These are phyloP conservation scores for Phellinidium pouzarii DNA, from an alignment of 1,284 basidiomycete species.

Conservation along the genomic window DNA sequence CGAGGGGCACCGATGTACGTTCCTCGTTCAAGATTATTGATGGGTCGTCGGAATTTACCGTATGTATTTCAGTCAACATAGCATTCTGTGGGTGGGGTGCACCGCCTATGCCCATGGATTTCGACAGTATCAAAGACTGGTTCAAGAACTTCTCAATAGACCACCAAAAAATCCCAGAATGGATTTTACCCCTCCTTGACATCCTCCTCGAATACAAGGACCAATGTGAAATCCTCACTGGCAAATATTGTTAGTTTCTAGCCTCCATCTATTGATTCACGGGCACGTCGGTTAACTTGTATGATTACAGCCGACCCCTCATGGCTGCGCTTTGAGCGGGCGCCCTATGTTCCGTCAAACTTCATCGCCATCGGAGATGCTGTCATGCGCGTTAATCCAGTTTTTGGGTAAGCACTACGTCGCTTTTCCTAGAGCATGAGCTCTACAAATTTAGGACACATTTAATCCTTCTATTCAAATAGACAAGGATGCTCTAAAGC, in stretches of 20 bases:
- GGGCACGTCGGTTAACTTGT: background rate
- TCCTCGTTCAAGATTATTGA: background rate
- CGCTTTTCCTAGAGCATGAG: background rate
- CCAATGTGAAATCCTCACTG: background rate
- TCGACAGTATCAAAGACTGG: conserved; percentile 3
- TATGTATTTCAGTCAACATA: background rate
- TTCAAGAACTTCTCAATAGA: conserved; percentile 1
- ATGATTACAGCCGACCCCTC: conserved; percentile 1
- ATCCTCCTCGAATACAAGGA: conserved; percentile 5
- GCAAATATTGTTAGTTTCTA: background rate
- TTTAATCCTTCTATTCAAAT: background rate
- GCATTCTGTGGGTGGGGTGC: background rate
- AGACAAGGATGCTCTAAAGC: conserved; percentile 9
- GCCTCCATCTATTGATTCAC: background rate
- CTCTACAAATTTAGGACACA: background rate
- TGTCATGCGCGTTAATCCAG: conserved; percentile 18
- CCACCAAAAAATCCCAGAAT: background rate
- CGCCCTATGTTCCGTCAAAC: conserved; percentile 16
- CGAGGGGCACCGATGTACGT: conserved; percentile 16
- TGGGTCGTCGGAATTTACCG: background rate
- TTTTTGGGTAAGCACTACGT: conserved; percentile 11
- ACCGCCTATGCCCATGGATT: conserved; percentile 1
- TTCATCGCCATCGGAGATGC: conserved; percentile 19
- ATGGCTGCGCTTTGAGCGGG: conserved; percentile 15
- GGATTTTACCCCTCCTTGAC: background rate